phyloP scores from a whole-genome alignment of 352 stramenopile species.

The Aphanomyces invadans region DNA sequence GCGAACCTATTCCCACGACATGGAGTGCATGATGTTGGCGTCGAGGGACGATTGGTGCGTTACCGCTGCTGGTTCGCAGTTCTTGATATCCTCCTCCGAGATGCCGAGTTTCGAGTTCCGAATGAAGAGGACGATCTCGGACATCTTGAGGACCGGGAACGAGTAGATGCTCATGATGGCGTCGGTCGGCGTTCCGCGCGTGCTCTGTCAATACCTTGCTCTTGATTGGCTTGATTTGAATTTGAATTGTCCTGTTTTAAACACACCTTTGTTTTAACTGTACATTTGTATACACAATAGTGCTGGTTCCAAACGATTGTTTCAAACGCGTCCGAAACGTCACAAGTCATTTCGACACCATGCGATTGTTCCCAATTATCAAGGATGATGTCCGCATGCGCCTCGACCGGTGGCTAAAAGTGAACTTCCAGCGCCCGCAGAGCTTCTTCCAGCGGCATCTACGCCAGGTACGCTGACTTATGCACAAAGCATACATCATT shows the following conservation, averaged over 20 bases:
- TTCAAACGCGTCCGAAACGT: background rate
- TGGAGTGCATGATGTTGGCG: conserved; percentile 35
- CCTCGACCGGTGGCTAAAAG: conserved; percentile 23
- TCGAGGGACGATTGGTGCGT: background rate
- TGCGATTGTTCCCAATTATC: conserved; percentile 13
- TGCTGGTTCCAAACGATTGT: background rate
- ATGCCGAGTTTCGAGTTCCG: conserved; percentile 86
- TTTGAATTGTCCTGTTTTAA: background rate
- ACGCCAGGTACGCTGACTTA: background rate
- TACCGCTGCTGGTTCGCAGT: conserved; percentile 47
- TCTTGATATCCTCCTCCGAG: conserved; percentile 81
- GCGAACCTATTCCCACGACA: conserved; percentile 58
- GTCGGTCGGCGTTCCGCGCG: background rate
- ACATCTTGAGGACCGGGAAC: conserved; percentile 92
- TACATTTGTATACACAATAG: no score
- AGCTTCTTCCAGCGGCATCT: conserved; percentile 25
- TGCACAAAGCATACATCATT: background rate
- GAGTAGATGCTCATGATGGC: conserved; percentile 37
- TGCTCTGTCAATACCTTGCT: background rate
- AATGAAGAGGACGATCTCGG: conserved; percentile 89
- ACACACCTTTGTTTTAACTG: background rate
- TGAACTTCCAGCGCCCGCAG: conserved; percentile 19
- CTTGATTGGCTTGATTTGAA: conserved; percentile 6
- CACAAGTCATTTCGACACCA: background rate
- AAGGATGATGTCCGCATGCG: conserved; percentile 23